Evolutionary conservation across 805 yeast species (phyloP).

Genomic region (Cyberlindnera xylosilytica): DNA sequence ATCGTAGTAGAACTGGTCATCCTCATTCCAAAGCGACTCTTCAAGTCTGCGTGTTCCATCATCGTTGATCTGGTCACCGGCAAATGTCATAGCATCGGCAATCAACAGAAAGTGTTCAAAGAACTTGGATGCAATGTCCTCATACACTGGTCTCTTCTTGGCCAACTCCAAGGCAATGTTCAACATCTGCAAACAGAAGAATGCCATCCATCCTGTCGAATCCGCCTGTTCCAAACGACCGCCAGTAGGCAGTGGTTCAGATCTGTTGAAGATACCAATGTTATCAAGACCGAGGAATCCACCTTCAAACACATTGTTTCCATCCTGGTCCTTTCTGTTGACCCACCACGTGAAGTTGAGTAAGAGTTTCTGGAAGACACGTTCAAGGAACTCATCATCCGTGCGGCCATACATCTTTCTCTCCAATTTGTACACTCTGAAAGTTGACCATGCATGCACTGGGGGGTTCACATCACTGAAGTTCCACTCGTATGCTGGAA

Average conservation of each 20-base stretch:
- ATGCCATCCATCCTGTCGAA: constrained; percentile 98
- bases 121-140: constrained; percentile 90
- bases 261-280: constrained; percentile 88
- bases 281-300: constrained; percentile 92
- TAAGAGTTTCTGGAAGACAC: constrained; percentile 88
- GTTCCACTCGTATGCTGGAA: constrained; percentile 97
- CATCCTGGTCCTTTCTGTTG: constrained; percentile 81
- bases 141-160: constrained; percentile 79
- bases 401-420: constrained; percentile 78
- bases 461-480: constrained; percentile 96
- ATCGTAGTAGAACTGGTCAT: constrained; percentile 85
- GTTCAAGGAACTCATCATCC: constrained; percentile 79
- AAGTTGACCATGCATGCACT: constrained; percentile 95
- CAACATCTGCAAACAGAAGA: constrained; percentile 85
- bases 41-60: constrained; percentile 42
- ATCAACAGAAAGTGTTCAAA: constrained; percentile 89
- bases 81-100: constrained; percentile 90
- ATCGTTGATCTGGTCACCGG: constrained; percentile 23
- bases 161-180: constrained; percentile 90
- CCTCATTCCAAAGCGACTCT: constrained; percentile 84
- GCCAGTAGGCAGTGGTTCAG: constrained; percentile 91
- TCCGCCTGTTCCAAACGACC: constrained; percentile 91
- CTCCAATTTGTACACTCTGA: constrained; percentile 83
- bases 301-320: constrained; percentile 89
- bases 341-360: constrained; percentile 98